A percentile compares a stretch with the other conserved stretches of the same genome.
Conservation (phyloP, 345 rosid species). For the Chamaenerion angustifolium region DNA sequence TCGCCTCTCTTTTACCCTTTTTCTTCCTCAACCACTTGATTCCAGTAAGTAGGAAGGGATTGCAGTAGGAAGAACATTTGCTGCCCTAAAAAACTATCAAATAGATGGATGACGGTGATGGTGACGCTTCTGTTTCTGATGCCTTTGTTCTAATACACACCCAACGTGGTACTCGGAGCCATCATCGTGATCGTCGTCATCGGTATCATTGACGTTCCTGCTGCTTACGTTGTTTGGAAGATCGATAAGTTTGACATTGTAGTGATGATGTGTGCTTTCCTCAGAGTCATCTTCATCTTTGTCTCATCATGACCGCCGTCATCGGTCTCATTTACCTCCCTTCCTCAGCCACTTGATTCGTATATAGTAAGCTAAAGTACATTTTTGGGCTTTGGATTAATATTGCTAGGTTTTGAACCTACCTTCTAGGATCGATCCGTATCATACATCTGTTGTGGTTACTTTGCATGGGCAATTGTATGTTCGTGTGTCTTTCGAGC, state of each 20-base stretch:
- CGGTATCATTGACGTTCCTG: slow-evolving; percentile 83
- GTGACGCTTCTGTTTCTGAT: slow-evolving; percentile 79
- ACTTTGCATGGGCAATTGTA: slow-evolving; percentile 57
- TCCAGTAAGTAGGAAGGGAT: slow-evolving; percentile 99
- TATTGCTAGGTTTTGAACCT: slow-evolving; percentile 43
- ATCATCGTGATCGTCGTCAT: slow-evolving; percentile 83
- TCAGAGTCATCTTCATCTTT: slow-evolving; percentile 74
- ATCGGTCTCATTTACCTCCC: too few species aligned
- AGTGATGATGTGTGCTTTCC: slow-evolving; percentile 64
- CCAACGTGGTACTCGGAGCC: slow-evolving; percentile 78
- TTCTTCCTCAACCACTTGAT: too few species aligned
- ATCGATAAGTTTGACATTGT: slow-evolving; percentile 83
- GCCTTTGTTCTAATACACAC: slow-evolving; percentile 94
- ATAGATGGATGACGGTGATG: slow-evolving; percentile 93
- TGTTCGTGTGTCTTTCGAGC: slow-evolving; percentile 55
- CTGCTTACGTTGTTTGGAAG: slow-evolving; percentile 66
- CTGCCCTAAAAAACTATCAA: slow-evolving; percentile 70
- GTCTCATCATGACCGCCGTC: too few species aligned
- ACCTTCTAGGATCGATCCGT: slow-evolving; percentile 53
- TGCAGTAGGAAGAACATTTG: slow-evolving; percentile 96
- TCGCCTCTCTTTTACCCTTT: too few species aligned
- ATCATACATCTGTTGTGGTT: slow-evolving; percentile 58
- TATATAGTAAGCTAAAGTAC: too few species aligned
- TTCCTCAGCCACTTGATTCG: too few species aligned
- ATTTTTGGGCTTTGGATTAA: background rate